These are phyloP conservation scores for Cucumis melo DNA, from an alignment of 306 rosid genomes.

Conservation along the genomic window DNA sequence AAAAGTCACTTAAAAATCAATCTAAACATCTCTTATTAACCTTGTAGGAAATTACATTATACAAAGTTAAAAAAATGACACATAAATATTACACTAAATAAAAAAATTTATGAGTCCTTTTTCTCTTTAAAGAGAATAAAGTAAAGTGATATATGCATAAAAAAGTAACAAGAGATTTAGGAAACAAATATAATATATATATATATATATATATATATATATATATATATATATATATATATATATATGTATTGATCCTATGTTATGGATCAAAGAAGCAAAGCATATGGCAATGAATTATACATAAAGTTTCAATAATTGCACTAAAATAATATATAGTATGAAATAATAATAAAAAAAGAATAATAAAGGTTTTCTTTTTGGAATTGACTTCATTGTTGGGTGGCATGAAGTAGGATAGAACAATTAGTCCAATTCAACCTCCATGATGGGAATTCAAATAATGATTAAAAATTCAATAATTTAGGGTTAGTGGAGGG, in stretches of 20 bases:
- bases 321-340: not conserved
- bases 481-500: not conserved
- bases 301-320: slow-evolving; percentile 3
- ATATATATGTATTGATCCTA: not conserved
- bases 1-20: no score
- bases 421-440: not conserved
- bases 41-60: no score
- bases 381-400: not conserved
- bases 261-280: not conserved
- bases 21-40: no score
- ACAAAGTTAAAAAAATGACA: not conserved
- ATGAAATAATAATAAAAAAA: not conserved
- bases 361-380: not conserved
- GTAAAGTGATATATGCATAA: not conserved
- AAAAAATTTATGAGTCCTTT: not conserved
- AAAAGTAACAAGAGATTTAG: not conserved
- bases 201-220: no score
- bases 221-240: not conserved
- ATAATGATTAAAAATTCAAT: not conserved
- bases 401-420: slow-evolving; percentile 4
- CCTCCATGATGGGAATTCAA: not conserved
- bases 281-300: not conserved
- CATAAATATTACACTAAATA: not conserved
- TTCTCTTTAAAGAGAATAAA: not conserved
- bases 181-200: not conserved